These are phyloP conservation scores for Ustilago lituana DNA, from an alignment of 1,284 basidiomycete genomes.

Conservation along the genomic window DNA sequence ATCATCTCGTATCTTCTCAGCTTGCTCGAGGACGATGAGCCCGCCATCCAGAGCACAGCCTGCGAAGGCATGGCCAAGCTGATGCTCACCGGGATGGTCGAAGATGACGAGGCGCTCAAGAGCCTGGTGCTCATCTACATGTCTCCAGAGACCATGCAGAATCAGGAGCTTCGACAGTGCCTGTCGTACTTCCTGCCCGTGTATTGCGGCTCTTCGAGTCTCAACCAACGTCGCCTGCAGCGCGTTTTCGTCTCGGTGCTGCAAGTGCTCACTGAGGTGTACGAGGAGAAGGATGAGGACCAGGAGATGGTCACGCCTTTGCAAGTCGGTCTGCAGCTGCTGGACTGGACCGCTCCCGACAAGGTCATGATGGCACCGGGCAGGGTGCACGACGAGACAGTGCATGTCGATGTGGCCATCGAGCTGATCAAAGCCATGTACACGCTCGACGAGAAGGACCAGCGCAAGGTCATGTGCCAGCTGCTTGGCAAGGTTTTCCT, in stretches of 20 bases:
- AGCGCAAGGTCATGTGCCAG: constrained; percentile 82
- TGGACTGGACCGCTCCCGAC: constrained; percentile 92
- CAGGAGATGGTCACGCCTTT: constrained; percentile 81
- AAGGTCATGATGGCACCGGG: constrained; percentile 76
- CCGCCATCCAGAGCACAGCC: constrained; percentile 77
- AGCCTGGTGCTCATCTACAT: constrained; percentile 85
- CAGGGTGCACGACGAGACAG: constrained; percentile 68
- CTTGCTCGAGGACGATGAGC: constrained; percentile 75
- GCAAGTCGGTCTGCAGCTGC: constrained; percentile 83
- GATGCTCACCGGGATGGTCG: constrained; percentile 77
- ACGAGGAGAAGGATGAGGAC: constrained; percentile 78
- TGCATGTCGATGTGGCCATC: constrained; percentile 82
- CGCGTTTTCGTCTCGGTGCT: constrained; percentile 82
- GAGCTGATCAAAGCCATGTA: constrained; percentile 76
- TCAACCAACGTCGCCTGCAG: constrained; percentile 82
- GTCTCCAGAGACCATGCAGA: constrained; percentile 83
- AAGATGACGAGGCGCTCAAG: constrained; percentile 72
- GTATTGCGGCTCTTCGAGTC: constrained; percentile 84
- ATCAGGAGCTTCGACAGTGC: constrained; percentile 89
- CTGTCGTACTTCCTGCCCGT: constrained; percentile 95
- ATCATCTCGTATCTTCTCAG: constrained; percentile 60
- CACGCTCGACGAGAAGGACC: constrained; percentile 73
- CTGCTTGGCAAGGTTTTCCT: constrained; percentile 81
- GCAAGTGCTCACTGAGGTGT: constrained; percentile 75
- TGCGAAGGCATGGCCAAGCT: constrained; percentile 89